Percentiles rank a stretch among this genome's conserved stretches.
Conservation (phyloP, 371 early-diverging fungal genomes). For the Mortierella sp. region DNA sequence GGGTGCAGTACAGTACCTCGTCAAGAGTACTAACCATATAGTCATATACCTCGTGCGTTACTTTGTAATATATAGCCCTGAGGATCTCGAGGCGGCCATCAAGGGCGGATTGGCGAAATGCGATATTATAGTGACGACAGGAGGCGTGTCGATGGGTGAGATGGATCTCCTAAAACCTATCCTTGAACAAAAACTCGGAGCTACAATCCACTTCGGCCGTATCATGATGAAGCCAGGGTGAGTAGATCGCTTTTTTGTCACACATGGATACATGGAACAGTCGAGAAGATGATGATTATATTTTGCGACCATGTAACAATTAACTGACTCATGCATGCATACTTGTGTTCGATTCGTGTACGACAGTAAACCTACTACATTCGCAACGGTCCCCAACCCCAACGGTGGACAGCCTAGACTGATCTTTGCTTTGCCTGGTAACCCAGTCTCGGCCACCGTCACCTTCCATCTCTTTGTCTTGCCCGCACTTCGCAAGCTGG, state of each 20-base stretch:
- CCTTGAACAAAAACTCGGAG: constrained; percentile 80
- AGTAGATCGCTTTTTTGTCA: neutral
- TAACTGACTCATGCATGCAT: neutral
- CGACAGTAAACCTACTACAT: constrained; percentile 90
- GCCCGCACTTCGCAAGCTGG: constrained; percentile 84
- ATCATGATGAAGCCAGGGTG: constrained; percentile 95
- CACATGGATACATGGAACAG: neutral
- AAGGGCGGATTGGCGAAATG: constrained; percentile 68
- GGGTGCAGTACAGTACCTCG: neutral
- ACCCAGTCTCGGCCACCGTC: constrained; percentile 93
- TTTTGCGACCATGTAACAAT: neutral
- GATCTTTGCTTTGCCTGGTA: constrained; percentile 93
- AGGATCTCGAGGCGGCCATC: constrained; percentile 66
- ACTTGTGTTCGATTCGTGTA: neutral
- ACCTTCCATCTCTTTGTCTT: constrained; percentile 91
- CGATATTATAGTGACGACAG: constrained; percentile 90
- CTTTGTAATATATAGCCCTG: constrained; percentile 55
- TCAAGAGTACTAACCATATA: neutral
- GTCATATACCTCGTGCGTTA: neutral
- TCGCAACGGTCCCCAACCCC: constrained; percentile 77
- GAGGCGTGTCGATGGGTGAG: constrained; percentile 98
- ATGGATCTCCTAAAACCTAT: constrained; percentile 91
- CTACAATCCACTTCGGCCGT: constrained; percentile 88
- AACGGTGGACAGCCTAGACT: constrained; percentile 61
- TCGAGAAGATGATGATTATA: neutral